phyloP scores from a whole-genome alignment of 352 stramenopile species.

The Phytophthora melonis region DNA sequence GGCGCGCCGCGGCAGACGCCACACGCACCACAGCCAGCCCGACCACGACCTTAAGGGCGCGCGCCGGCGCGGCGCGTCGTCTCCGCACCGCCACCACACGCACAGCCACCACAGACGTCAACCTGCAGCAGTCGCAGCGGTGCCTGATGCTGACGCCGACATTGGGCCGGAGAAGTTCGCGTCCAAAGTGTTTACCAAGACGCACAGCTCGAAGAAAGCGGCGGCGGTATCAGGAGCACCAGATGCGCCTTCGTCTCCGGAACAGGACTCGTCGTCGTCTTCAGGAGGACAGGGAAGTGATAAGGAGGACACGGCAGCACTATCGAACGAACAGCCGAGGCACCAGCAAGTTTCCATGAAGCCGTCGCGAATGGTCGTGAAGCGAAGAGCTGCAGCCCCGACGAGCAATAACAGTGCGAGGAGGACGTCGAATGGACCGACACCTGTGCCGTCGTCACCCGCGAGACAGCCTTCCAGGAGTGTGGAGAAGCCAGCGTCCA shows the following conservation, averaged over 20 bases:
- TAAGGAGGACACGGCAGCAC: conserved; percentile 43
- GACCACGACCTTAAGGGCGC: conserved; percentile 22
- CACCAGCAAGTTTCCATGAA: conserved; percentile 42
- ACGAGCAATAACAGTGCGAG: conserved; percentile 28
- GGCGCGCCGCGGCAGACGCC: conserved; percentile 20
- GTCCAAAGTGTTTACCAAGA: conserved; percentile 44
- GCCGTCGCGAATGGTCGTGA: conserved; percentile 65
- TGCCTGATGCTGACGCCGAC: conserved; percentile 23
- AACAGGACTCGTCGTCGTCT: conserved; percentile 52
- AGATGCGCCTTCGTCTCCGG: conserved; percentile 35
- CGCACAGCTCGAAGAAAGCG: conserved; percentile 11
- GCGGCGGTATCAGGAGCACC: background rate
- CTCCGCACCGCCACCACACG: conserved; percentile 24
- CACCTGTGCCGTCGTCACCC: conserved; percentile 32
- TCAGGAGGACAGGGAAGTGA: conserved; percentile 58
- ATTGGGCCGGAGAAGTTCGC: conserved; percentile 59
- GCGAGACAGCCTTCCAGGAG: conserved; percentile 23
- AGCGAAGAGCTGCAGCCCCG: conserved; percentile 47
- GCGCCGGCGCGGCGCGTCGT: conserved; percentile 20
- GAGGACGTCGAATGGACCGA: conserved; percentile 20
- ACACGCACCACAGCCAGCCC: conserved; percentile 35
- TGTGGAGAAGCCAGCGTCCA: conserved; percentile 19
- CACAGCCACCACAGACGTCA: conserved; percentile 26
- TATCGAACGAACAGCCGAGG: conserved; percentile 22
- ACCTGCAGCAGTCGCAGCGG: background rate